Conservation (phyloP, 2,329 filamentous ascomycete species). For the Stagonosporopsis chrysanthemi region DNA sequence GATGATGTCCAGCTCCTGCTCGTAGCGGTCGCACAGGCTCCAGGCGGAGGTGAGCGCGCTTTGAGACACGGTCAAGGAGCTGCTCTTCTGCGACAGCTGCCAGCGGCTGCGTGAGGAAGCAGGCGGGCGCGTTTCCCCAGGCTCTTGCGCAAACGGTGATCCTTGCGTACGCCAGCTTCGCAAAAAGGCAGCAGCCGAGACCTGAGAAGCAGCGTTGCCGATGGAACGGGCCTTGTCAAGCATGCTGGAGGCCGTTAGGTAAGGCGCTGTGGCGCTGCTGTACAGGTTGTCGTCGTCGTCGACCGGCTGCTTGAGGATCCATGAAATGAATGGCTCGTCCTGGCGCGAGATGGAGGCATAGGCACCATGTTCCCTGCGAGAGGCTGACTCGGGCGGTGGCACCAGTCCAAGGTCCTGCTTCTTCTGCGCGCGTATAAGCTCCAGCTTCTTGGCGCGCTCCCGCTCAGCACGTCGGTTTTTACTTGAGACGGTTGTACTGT, state of each 20-base stretch:
- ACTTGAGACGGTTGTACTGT: too few relatives aligned
- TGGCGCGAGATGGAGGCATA: too few relatives aligned
- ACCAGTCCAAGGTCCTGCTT: too few relatives aligned
- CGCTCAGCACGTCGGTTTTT: too few relatives aligned
- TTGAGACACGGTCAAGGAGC: too few relatives aligned
- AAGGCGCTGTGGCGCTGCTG: not conserved
- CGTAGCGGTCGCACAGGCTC: constrained; percentile 6
- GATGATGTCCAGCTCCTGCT: constrained; percentile 7
- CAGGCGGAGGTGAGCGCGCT: not conserved
- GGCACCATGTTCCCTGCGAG: too few relatives aligned
- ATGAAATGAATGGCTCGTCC: not conserved
- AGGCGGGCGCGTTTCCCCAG: not conserved
- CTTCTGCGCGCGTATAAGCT: too few relatives aligned
- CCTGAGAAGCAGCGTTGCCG: not conserved
- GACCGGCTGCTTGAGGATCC: not conserved
- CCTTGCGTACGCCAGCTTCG: not conserved
- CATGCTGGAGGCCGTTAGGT: not conserved
- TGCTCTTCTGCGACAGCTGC: not conserved
- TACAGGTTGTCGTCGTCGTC: not conserved
- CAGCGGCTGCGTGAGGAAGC: not conserved
- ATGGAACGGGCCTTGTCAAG: not conserved
- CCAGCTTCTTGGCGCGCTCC: too few relatives aligned
- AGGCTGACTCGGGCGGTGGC: too few relatives aligned
- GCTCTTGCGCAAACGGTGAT: too few relatives aligned
- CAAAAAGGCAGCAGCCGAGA: not conserved